A percentile compares a stretch with the other conserved stretches of the same genome.
These are phyloP conservation scores for Clarireedia sp. DNA, from an alignment of 2,329 filamentous ascomycete genomes.

Conservation along the genomic window DNA sequence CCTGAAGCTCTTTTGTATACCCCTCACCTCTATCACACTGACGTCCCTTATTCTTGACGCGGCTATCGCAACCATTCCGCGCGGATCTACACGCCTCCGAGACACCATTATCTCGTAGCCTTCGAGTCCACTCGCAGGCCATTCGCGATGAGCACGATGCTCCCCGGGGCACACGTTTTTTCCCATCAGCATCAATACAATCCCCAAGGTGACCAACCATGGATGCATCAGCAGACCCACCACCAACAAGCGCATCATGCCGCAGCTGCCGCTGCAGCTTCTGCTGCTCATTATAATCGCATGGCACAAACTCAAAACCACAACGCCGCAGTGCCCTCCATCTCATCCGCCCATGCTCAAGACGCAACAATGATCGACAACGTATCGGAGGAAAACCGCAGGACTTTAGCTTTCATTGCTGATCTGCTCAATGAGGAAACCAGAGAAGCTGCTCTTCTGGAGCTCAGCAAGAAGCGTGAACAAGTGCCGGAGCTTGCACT, in stretches of 20 bases:
- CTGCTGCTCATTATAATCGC: slow-evolving; percentile 58
- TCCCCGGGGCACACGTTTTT: slow-evolving; percentile 56
- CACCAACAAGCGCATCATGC: slow-evolving; percentile 34
- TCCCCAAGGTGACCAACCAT: slow-evolving; percentile 53
- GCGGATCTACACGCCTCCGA: too few relatives aligned
- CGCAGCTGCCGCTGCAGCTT: slow-evolving; percentile 27
- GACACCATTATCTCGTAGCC: slow-evolving; percentile 11
- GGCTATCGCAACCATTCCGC: too few relatives aligned
- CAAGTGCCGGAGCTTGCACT: slow-evolving; percentile 94
- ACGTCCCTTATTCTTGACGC: too few relatives aligned
- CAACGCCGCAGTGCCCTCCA: slow-evolving; percentile 35
- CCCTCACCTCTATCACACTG: too few relatives aligned
- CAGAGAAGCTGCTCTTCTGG: slow-evolving; percentile 82
- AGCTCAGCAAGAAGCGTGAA: slow-evolving; percentile 97
- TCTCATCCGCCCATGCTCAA: slow-evolving; percentile 42
- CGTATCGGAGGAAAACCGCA: slow-evolving; percentile 82
- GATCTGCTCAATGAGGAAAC: slow-evolving; percentile 83
- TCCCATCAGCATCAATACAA: slow-evolving; percentile 57
- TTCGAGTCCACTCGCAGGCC: slow-evolving; percentile 17
- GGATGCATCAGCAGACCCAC: slow-evolving; percentile 49
- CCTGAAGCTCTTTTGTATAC: too few relatives aligned
- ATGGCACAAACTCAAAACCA: slow-evolving; percentile 51
- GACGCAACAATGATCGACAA: slow-evolving; percentile 52
- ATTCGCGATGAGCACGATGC: slow-evolving; percentile 38
- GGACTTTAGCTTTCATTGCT: slow-evolving; percentile 88